These are phyloP conservation scores for Metschnikowia kunwiensis DNA, from an alignment of 805 yeast genomes.

Conservation along the genomic window DNA sequence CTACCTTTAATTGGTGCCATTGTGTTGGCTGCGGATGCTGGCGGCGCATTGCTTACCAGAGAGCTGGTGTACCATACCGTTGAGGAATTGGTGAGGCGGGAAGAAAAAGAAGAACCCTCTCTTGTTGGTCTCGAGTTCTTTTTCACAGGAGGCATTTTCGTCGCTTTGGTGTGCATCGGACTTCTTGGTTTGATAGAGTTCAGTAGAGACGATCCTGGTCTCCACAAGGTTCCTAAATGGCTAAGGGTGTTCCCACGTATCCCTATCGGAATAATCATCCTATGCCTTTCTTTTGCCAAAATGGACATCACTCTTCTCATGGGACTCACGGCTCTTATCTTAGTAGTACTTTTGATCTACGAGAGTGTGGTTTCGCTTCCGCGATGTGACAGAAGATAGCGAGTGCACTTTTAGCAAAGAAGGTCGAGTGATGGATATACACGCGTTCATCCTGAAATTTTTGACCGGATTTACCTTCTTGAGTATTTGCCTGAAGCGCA, in stretches of 20 bases:
- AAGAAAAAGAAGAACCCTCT: slow-evolving; percentile 28
- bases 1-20: slow-evolving; percentile 50
- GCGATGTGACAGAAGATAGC: not conserved
- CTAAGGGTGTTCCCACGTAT: slow-evolving; percentile 40
- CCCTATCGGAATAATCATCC: slow-evolving; percentile 38
- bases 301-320: slow-evolving; percentile 36
- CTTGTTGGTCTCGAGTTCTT: slow-evolving; percentile 44
- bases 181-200: slow-evolving; percentile 44
- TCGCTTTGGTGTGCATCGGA: slow-evolving; percentile 39
- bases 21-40: slow-evolving; percentile 58
- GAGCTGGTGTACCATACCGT: slow-evolving; percentile 16
- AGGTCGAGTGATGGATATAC: too few species aligned
- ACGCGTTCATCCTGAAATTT: too few species aligned
- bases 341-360: slow-evolving; percentile 32
- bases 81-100: slow-evolving; percentile 5
- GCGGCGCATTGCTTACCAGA: slow-evolving; percentile 43
- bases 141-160: slow-evolving; percentile 52
- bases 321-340: slow-evolving; percentile 41
- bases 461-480: too few species aligned
- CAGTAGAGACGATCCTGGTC: slow-evolving; percentile 37
- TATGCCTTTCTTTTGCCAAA: slow-evolving; percentile 45
- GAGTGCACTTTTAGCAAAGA: too few species aligned
- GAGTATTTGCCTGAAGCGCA: too few species aligned
- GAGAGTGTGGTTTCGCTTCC: slow-evolving; percentile 37
- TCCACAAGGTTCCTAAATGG: slow-evolving; percentile 30